Conservation (phyloP, 345 rosid species). For the Melastoma malabathricum region DNA sequence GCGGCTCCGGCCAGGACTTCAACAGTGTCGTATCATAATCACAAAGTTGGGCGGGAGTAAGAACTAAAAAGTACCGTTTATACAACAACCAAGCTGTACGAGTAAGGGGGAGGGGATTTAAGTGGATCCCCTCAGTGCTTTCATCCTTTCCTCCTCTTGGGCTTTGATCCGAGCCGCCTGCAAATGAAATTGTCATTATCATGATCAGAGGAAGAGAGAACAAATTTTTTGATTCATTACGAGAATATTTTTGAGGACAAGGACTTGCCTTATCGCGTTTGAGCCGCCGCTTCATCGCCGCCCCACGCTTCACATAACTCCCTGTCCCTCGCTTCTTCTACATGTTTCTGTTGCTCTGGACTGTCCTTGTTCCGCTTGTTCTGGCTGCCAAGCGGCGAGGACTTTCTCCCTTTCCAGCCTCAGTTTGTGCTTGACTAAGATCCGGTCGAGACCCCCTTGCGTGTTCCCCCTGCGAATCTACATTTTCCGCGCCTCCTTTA, state of each 20-base stretch:
- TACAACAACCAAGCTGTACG: no score
- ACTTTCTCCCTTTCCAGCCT: constrained; percentile 56
- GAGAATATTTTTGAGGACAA: neutral
- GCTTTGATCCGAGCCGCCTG: constrained; percentile 89
- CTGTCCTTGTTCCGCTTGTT: constrained; percentile 8
- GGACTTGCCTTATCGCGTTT: constrained; percentile 68
- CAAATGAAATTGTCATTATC: neutral
- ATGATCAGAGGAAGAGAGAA: neutral
- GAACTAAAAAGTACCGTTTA: no score
- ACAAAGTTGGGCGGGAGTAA: no score
- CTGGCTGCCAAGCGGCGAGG: constrained; percentile 14
- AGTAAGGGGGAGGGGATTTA: neutral
- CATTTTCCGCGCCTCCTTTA: constrained; percentile 18
- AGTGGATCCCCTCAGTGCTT: constrained; percentile 6
- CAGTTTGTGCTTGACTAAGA: constrained; percentile 41
- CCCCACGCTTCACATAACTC: constrained; percentile 90
- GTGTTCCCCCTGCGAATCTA: constrained; percentile 14
- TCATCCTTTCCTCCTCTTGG: constrained; percentile 66
- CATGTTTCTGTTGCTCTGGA: constrained; percentile 25
- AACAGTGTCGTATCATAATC: no score
- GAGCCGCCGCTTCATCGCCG: constrained; percentile 60
- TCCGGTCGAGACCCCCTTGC: constrained; percentile 34
- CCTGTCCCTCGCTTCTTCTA: constrained; percentile 53
- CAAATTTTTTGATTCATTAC: neutral
- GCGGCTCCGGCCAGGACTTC: no score